Evolutionary conservation across 2,329 filamentous ascomycete genomes (phyloP), one percentile per base, ranked within the genome.

Genomic region (Nemania diffusa): DNA sequence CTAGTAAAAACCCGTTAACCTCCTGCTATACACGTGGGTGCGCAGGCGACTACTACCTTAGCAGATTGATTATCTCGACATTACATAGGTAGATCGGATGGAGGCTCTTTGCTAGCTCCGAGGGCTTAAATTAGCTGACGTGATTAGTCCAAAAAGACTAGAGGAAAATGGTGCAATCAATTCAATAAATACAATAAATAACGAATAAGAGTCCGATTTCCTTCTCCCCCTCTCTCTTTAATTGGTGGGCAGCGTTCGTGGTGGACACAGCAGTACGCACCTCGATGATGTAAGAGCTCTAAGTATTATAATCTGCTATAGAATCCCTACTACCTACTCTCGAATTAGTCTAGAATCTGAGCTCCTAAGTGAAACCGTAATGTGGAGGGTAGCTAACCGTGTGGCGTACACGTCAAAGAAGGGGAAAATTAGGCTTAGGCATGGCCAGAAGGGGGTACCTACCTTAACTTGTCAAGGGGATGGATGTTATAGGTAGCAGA

Each of bases 1-100:
- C 48, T 51, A 17, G 11, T 29, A 51, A n/a, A 22, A 11, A 27
- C 48, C 5, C 52, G 34, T 69, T 65, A 64, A 50, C 32, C 50
- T 40, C 62, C 53, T 57, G 37, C 29, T 37, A 52, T 58, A 62
- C 65, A 69, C 62, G 62, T 67, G 65, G 68, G 59, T 44, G 52
- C 29, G 50, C 60, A 55, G 34, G 65, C 46, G 22, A 64, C 59
- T 59, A 34, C 42, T 22, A 63, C 51, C 32, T 55, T 58, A 62
- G 64, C 29, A 40, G 50, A 26, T 29, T 32, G 29, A 46, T 20
- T 52, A 20, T 53, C 15, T n/a, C 26, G 59, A 56, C 27, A 51
- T 46, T 22, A 34, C 13, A 15, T 20, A 42, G 32, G 50, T 37
- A 62, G 44, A 37, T 34, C 26, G 40, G 56, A 48, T 40, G 56